Evolutionary conservation across 441 rosid genomes (phyloP).

Genomic region (Dalechampia spathulata): DNA sequence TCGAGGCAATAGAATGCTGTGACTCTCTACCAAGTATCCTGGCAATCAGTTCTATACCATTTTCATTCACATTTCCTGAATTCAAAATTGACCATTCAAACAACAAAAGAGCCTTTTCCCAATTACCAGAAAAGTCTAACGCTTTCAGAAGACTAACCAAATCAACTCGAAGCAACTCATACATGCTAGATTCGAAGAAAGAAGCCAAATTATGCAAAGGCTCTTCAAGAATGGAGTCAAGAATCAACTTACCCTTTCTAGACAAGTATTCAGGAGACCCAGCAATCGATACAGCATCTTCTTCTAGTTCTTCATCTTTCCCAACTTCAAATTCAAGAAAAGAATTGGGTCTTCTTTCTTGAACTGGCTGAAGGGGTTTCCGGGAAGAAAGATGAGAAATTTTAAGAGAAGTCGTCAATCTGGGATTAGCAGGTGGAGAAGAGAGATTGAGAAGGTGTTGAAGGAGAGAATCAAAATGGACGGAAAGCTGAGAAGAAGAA

Average conservation of each 20-base stretch:
- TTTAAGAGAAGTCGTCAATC: constrained; percentile 31
- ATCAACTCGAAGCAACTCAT: constrained; percentile 51
- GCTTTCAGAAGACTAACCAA: constrained; percentile 54
- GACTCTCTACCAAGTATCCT: constrained; percentile 79
- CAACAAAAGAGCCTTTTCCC: constrained; percentile 61
- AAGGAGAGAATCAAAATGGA: constrained; percentile 66
- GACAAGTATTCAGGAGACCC: constrained; percentile 45
- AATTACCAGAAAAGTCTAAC: constrained; percentile 49
- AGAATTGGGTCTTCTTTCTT: constrained; percentile 22
- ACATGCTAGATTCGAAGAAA: constrained; percentile 42
- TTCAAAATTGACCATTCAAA: constrained; percentile 56
- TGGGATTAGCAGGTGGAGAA: constrained; percentile 28
- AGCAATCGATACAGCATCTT: constrained; percentile 11
- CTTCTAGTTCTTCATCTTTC: constrained; percentile 7
- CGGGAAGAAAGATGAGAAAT: constrained; percentile 23
- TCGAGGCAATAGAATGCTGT: constrained; percentile 57
- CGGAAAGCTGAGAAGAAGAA: constrained; percentile 34
- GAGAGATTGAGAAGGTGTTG: constrained; percentile 71
- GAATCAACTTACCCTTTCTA: constrained; percentile 35
- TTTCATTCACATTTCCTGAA: constrained; percentile 23
- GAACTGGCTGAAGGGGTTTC: constrained; percentile 20
- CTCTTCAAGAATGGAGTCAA: constrained; percentile 40
- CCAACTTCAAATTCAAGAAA: constrained; percentile 21
- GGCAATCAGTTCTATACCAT: constrained; percentile 48
- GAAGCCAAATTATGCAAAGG: constrained; percentile 39